Evolutionary conservation across 176 grass and related monocot species (phyloP).

Genomic region (Cymbopogon citratus): DNA sequence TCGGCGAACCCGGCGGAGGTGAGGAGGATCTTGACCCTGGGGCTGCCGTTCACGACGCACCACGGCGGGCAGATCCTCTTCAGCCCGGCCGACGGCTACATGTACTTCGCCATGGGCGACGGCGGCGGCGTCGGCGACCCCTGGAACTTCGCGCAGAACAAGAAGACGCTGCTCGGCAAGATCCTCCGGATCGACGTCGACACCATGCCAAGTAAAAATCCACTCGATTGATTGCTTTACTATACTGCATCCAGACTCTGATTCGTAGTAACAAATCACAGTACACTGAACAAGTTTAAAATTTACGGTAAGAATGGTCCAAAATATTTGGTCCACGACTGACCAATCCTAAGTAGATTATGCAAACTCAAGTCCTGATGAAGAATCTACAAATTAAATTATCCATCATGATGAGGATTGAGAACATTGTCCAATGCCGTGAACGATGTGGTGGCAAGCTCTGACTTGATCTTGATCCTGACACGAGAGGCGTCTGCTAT

Average conservation of each 20-base stretch:
- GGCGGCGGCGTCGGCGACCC: slow-evolving; percentile 66
- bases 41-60: slow-evolving; percentile 70
- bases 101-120: slow-evolving; percentile 97
- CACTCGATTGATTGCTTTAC: too few species aligned
- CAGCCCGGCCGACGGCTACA: slow-evolving; percentile 58
- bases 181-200: slow-evolving; percentile 65
- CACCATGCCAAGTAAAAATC: slow-evolving; percentile 47
- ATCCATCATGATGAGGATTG: too few species aligned
- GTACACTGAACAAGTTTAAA: too few species aligned
- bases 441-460: too few species aligned
- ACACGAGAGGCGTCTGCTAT: too few species aligned
- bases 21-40: slow-evolving; percentile 67
- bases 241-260: background rate
- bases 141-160: slow-evolving; percentile 96
- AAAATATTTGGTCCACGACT: background rate
- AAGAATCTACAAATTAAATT: too few species aligned
- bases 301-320: background rate
- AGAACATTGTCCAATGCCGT: too few species aligned
- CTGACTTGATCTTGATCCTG: background rate
- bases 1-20: background rate
- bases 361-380: background rate
- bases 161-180: slow-evolving; percentile 80
- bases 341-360: background rate
- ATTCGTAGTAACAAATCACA: background rate
- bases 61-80: slow-evolving; percentile 82